phyloP scores from a whole-genome alignment of 345 rosid genomes.

The Rubroshorea leprosula region DNA sequence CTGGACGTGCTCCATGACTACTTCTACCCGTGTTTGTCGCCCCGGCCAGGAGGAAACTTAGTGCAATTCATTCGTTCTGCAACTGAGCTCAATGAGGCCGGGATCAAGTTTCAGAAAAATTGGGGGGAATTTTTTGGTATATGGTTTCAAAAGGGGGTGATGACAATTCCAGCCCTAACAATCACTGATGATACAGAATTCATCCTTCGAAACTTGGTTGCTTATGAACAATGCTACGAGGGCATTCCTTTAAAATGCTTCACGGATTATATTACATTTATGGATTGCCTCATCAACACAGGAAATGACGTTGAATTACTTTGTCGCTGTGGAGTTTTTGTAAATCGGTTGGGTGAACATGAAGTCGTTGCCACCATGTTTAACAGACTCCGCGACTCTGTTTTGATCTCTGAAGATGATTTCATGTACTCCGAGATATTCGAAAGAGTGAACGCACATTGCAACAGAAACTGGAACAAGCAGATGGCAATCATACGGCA shows the following conservation, averaged over 20 bases:
- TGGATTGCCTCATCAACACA: slow-evolving; percentile 3
- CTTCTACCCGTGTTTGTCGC: too few species aligned
- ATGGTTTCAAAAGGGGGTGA: not conserved
- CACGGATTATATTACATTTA: not conserved
- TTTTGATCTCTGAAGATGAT: not conserved
- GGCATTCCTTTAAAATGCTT: not conserved
- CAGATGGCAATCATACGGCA: not conserved
- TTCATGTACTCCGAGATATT: not conserved
- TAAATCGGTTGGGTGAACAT: not conserved
- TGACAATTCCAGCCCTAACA: not conserved
- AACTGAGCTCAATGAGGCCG: too few species aligned
- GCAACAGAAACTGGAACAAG: not conserved
- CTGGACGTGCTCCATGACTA: not conserved
- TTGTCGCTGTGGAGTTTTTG: not conserved
- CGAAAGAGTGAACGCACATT: not conserved
- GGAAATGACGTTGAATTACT: slow-evolving; percentile 1
- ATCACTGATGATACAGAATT: not conserved
- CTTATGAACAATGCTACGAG: not conserved
- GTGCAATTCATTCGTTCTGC: not conserved
- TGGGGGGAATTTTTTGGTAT: too few species aligned
- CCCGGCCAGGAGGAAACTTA: too few species aligned
- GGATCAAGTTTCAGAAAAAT: too few species aligned
- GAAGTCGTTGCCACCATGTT: slow-evolving; percentile 4
- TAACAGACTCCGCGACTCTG: not conserved
- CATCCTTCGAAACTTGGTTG: too few species aligned